Percentiles rank a stretch among this genome's conserved stretches.
phyloP scores from a whole-genome alignment of 2,329 filamentous ascomycete genomes.

The Fusarium secorum region DNA sequence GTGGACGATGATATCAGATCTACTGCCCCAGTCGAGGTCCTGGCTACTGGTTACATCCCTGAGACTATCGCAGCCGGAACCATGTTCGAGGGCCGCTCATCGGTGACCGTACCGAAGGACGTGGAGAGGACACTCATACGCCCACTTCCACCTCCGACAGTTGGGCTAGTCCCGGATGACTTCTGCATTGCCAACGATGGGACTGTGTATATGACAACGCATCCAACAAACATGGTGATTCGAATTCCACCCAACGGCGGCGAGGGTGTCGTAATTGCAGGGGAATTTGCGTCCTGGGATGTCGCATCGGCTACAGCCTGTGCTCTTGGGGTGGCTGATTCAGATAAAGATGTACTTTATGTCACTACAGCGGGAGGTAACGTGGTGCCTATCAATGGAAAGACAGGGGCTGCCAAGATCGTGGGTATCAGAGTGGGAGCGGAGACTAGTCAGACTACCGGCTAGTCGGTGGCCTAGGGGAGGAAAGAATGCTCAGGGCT shows the following conservation, averaged over 20 bases:
- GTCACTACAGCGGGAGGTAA: too few species aligned
- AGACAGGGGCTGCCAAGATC: too few species aligned
- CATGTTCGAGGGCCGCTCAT: neutral
- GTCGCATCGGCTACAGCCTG: too few species aligned
- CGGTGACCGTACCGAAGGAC: neutral
- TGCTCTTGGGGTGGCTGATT: too few species aligned
- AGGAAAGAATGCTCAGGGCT: neutral
- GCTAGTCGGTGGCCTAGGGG: neutral
- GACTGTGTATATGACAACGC: neutral
- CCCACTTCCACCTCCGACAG: neutral
- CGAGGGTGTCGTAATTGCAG: too few species aligned
- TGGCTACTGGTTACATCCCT: neutral
- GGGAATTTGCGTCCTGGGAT: too few species aligned
- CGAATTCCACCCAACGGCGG: too few species aligned
- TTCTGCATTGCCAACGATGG: rapidly evolving
- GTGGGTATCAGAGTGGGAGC: too few species aligned
- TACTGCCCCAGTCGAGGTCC: neutral
- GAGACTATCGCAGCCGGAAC: rapidly evolving
- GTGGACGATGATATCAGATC: rapidly evolving
- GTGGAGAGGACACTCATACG: neutral
- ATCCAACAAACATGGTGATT: too few species aligned
- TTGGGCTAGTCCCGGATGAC: neutral
- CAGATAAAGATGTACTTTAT: too few species aligned
- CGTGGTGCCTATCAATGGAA: too few species aligned
- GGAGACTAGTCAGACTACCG: too few species aligned